Evolutionary conservation across 73 alveolate genomes (phyloP), one percentile per base, ranked within the genome.

Genomic region (Effrenium voratum): DNA sequence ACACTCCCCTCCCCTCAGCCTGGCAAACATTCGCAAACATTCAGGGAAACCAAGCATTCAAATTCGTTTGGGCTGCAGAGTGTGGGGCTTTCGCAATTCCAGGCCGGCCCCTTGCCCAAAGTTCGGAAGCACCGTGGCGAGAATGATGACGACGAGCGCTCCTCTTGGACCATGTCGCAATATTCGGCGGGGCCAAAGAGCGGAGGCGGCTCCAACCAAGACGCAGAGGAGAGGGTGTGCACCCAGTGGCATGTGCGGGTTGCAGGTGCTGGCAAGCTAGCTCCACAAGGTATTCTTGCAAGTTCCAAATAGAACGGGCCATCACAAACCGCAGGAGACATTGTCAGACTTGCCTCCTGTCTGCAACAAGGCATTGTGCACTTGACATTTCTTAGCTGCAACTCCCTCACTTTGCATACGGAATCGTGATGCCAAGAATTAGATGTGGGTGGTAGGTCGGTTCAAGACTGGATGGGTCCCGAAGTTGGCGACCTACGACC

Each of bases 111-210:
- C 22, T 76, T 90, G 49, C 97, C 97, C 77, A 90, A 90, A 55
- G 88, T 87, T 32, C 66, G 68, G 83, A 79, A 80, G 4, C 36
- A 43, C 49, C 97, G 97, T n/a, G 77, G 55, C 47, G 85, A 75
- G 84, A 88, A 88, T n/a, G 95, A 88, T 50, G 95, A 88, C 52
- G 95, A 88, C 44, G 95, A 88, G 40, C 97, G 97, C 70, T 90
- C 97, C 30, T 90, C 97, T 44, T 90, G 97, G 97, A 90, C 97
- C 2, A 75, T 68, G 44, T 90, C 97, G 88, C 95, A 87, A 84
- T 41, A 55, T 72, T 86, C 79, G 19, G 57, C 70, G 73, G 79
- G 59, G n/a, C 73, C 85, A 28, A 90, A 90, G 88, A 90, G 97
- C 83, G 86, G 76, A 76, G 97, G 97, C 30, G 68, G 97, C n/a